Base-by-base conservation (phyloP, 2,329 filamentous ascomycete genomes). In the Pseudopyricularia javanii region DNA sequence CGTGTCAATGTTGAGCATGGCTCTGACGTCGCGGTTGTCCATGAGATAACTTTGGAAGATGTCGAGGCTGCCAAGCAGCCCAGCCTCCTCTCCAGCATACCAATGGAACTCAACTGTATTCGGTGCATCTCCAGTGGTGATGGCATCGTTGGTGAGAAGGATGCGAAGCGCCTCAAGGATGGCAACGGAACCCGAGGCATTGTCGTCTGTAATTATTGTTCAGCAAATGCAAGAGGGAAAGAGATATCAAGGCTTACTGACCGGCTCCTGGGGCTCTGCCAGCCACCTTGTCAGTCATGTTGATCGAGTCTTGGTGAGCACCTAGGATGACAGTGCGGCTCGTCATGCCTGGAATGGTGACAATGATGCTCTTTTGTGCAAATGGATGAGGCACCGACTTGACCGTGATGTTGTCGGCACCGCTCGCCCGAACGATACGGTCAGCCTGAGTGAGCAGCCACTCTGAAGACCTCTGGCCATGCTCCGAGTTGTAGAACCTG, bases 1-100 rank as follows among this genome's bases (percentile, higher is more conserved):
- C 91, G 97, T 97, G 68, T 97, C 91, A 69, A 97, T 91, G 72
- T 97, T 91, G 53, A 97, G 79, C 93, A 97, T 97, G 35, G 91
- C 91, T 71, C 91, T 94, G 67, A 97, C 78, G 58, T 91, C 82
- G 26, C 84, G 79, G 30, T 78, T 76, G 20, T 79, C 69, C 64
- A 83, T 81, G 68, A 86, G 83, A 64, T 97, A 97, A 8, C 79
- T 72, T 51, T 79, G 76, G 74, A 96, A 97, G 66, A 97, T 87
- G 52, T 86, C 91, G 66, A 95, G 89, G 61, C 86, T 91, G 54
- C 90, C 90, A 3, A 95, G 78, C 47, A 95, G 74, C 32, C 91
- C 90, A 51, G 85, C 89, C 68, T 95, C 90, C 66, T 95, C 90
- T 11, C 88, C 90, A 47, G 84, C 88, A 71, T 95, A 95, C 89